Evolutionary conservation across 2,329 filamentous ascomycete genomes (phyloP).

Genomic region (Phoma herbarum): DNA sequence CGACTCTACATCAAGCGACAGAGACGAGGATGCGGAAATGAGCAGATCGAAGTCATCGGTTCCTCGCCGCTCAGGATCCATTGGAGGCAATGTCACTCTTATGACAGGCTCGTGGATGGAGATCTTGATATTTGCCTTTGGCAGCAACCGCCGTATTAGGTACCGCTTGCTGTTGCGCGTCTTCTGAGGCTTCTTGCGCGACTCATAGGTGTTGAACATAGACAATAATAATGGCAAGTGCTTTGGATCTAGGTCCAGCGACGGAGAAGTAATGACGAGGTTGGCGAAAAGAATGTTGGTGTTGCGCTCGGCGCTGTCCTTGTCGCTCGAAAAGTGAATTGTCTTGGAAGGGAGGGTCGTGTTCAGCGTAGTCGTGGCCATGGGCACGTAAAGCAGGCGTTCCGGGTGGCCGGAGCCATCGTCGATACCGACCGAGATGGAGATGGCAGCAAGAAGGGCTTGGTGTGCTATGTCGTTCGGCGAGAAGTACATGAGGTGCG

Average conservation of each 20-base stretch:
- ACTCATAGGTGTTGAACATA: slow-evolving; percentile 66
- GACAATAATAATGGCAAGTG: slow-evolving; percentile 87
- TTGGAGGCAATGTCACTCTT: slow-evolving; percentile 84
- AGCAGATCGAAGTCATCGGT: slow-evolving; percentile 91
- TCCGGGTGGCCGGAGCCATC: slow-evolving; percentile 88
- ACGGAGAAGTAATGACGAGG: slow-evolving; percentile 93
- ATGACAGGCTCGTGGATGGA: slow-evolving; percentile 97
- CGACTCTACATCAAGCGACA: slow-evolving; percentile 92
- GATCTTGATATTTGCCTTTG: slow-evolving; percentile 93
- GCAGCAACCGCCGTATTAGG: slow-evolving; percentile 87
- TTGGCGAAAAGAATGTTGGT: slow-evolving; percentile 97
- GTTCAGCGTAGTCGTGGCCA: slow-evolving; percentile 94
- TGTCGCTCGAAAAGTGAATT: slow-evolving; percentile 76
- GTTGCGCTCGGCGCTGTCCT: slow-evolving; percentile 83
- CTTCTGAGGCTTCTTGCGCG: slow-evolving; percentile 36
- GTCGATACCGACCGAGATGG: slow-evolving; percentile 89
- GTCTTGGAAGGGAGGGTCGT: slow-evolving; percentile 96
- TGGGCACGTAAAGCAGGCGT: slow-evolving; percentile 89
- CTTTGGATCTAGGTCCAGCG: slow-evolving; percentile 88
- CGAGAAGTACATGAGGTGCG: slow-evolving; percentile 98
- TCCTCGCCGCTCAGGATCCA: slow-evolving; percentile 65
- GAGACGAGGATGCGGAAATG: slow-evolving; percentile 92
- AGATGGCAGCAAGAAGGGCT: slow-evolving; percentile 88
- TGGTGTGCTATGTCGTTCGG: slow-evolving; percentile 93
- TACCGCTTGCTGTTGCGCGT: slow-evolving; percentile 58